Evolutionary conservation across 164 flowering plant genomes (phyloP).

Genomic region (Santalum album): DNA sequence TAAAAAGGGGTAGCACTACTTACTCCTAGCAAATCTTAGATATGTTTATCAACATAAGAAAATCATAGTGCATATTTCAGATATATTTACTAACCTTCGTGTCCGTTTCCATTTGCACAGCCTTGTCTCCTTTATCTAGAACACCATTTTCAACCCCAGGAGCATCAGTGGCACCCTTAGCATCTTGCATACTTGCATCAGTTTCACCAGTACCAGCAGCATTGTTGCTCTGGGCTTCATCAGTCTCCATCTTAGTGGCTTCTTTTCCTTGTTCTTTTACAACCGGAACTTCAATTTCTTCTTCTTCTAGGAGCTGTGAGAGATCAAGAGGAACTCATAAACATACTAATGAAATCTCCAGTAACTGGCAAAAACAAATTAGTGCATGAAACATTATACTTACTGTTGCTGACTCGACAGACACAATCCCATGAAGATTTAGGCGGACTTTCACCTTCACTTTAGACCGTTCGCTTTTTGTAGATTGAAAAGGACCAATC

Average conservation of each 20-base stretch:
- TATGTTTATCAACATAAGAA: no score
- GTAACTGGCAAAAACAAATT: no score
- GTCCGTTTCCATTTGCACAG: constrained; percentile 82
- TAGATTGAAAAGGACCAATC: constrained; percentile 83
- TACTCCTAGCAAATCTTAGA: no score
- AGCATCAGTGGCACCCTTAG: constrained; percentile 38
- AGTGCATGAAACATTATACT: constrained; percentile 24
- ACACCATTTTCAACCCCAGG: constrained; percentile 60
- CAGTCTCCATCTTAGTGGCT: constrained; percentile 71
- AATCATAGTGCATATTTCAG: no score
- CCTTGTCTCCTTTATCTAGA: constrained; percentile 63
- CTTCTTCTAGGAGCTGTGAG: constrained; percentile 72
- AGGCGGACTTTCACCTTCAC: constrained; percentile 75
- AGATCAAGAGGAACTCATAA: not conserved
- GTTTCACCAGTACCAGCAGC: constrained; percentile 31
- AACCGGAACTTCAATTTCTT: constrained; percentile 74
- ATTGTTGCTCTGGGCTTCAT: constrained; percentile 37
- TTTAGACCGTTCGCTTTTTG: constrained; percentile 63
- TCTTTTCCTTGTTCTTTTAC: constrained; percentile 52
- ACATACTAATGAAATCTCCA: not conserved
- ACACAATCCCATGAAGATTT: constrained; percentile 80
- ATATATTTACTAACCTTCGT: constrained; percentile 36
- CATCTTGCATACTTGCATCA: constrained; percentile 77
- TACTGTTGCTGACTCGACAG: constrained; percentile 83
- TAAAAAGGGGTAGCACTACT: no score